Evolutionary conservation across 495 filamentous ascomycete genomes (phyloP), one percentile per base, ranked within the genome.

Genomic region (Aspergillus haitiensis): DNA sequence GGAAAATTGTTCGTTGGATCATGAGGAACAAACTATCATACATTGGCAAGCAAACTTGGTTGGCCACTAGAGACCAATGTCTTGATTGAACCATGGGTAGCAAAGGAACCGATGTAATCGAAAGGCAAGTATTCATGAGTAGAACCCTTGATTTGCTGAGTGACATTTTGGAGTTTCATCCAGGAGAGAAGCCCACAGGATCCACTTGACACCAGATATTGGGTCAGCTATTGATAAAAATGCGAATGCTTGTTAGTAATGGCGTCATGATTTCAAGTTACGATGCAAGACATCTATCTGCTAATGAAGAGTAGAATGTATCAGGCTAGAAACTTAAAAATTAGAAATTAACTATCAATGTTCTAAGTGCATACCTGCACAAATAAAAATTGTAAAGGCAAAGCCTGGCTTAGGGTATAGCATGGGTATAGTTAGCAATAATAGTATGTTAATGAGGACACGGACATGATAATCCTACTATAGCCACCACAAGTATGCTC

Each of bases 161-260:
- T 76, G 60, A 74, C 72, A 74, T 70, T 48, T 21, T 55, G 64
- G 52, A 57, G 72, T 75, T 58, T 65, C 73, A 72, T 75, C 61
- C 42, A 34, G 37, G 54, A 55, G 11, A 49, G 46, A 36, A 10
- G 36, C 59, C 64, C 58, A 67, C 58, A 61, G 33, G 61, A 55
- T 46, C 55, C 58, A 63, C 54, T 15, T 39, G 12, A 61, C 40
- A 47, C 48, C 6, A 51, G 34, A 33, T 5, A 12, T 47, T 11
- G 11, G 27, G 32, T 51, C 48, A 32, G 18, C 12, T 11, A 10
- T 34, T 35, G n/a, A 40, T 37, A 11, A 37, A 44, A 16, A 15
- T 10, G n/a, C n/a, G n/a, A n/a, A n/a, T n/a, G 11, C 34, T 32
- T 27, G 18, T 44, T 21, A 44, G 54, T 58, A 51, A 47, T 66